Evolutionary conservation across 257 asterid species (phyloP).

Genomic region (Fraxinus quadrangulata): DNA sequence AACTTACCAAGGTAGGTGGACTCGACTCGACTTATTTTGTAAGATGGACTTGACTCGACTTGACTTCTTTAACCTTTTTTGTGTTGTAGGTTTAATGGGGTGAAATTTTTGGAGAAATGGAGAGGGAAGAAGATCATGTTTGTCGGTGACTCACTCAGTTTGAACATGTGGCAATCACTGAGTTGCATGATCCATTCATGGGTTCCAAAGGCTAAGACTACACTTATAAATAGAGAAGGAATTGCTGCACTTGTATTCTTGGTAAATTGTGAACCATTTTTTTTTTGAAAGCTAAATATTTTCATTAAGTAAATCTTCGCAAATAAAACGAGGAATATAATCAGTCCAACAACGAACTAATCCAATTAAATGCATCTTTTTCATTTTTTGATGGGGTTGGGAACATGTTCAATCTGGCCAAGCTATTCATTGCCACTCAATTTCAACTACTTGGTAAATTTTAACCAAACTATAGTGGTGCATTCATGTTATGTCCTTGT

Average conservation of each 20-base stretch:
- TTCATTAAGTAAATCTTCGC: neutral
- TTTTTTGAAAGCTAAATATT: neutral
- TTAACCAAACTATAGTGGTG: constrained; percentile 15
- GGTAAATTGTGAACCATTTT: constrained; percentile 39
- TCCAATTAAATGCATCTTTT: neutral
- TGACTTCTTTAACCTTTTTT: neutral
- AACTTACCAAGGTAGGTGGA: constrained; percentile 58
- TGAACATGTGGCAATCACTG: constrained; percentile 94
- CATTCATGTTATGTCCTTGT: constrained; percentile 32
- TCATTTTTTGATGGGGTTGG: neutral
- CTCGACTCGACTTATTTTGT: neutral
- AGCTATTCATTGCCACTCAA: neutral
- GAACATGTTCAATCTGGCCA: neutral
- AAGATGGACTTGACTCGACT: neutral
- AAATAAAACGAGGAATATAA: neutral
- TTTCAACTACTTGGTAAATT: constrained; percentile 4
- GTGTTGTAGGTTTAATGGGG: constrained; percentile 72
- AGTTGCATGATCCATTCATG: constrained; percentile 85
- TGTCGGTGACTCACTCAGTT: constrained; percentile 94
- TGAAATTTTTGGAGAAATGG: constrained; percentile 65
- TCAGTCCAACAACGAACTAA: neutral
- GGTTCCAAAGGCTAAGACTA: constrained; percentile 57
- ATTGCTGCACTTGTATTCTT: constrained; percentile 53
- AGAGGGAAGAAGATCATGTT: constrained; percentile 96
- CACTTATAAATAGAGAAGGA: constrained; percentile 45